These are phyloP conservation scores for Volvox africanus DNA, from an alignment of 139 green algal genomes.

Conservation along the genomic window DNA sequence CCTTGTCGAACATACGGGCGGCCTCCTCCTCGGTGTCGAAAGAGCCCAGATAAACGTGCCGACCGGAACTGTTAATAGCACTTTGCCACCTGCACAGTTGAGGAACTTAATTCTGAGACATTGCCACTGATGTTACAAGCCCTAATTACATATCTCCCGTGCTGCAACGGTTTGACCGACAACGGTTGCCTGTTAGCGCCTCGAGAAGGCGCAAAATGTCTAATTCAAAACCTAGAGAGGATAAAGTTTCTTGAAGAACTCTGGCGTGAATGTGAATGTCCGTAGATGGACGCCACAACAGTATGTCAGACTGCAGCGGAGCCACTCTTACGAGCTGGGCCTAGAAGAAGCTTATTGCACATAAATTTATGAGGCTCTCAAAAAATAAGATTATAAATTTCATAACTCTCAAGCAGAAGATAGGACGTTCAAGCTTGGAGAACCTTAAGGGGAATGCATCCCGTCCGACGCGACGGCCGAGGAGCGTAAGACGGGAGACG, in stretches of 20 bases:
- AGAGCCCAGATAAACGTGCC: slow-evolving; percentile 50
- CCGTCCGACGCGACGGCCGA: background rate
- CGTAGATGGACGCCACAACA: background rate
- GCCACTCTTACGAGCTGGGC: background rate
- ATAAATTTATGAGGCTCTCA: no score
- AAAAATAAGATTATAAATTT: no score
- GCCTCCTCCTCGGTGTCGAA: slow-evolving; percentile 53
- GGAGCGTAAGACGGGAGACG: background rate
- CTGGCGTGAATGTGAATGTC: background rate
- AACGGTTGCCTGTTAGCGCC: no score
- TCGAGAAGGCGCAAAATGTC: no score
- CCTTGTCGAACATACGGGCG: slow-evolving; percentile 51
- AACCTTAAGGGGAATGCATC: background rate
- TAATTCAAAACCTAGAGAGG: no score
- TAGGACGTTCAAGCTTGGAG: background rate
- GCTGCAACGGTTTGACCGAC: no score
- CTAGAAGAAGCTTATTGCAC: background rate
- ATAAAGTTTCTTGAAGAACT: no score
- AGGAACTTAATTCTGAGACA: no score
- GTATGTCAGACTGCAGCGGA: slow-evolving; percentile 10
- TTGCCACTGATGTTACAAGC: no score
- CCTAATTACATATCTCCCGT: no score
- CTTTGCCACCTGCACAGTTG: slow-evolving; percentile 42
- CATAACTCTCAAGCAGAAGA: no score
- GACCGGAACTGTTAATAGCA: slow-evolving; percentile 51